Percentiles rank a stretch among this genome's conserved stretches.
These are phyloP conservation scores for Botrytis tulipae DNA, from an alignment of 2,329 filamentous ascomycete genomes.

Conservation along the genomic window DNA sequence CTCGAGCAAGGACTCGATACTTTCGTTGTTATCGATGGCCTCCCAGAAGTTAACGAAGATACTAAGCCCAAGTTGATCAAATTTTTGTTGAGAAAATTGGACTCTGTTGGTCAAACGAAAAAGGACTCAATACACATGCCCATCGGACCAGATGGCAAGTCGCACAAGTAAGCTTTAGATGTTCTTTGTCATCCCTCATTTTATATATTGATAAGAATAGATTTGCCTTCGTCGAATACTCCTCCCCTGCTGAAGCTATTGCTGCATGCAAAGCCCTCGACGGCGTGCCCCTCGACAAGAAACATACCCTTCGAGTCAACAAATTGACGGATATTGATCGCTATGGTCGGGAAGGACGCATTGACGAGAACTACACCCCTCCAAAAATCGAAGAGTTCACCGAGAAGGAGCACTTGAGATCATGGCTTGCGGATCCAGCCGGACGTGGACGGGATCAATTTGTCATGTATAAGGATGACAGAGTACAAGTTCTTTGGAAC, in stretches of 20 bases:
- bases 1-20: slow-evolving; percentile 94
- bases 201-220: slow-evolving; percentile 46
- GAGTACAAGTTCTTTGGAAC: slow-evolving; percentile 96
- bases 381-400: slow-evolving; percentile 81
- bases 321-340: slow-evolving; percentile 98
- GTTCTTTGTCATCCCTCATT: not conserved
- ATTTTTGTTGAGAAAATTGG: slow-evolving; percentile 92
- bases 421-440: slow-evolving; percentile 80
- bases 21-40: slow-evolving; percentile 93
- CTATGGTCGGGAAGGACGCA: slow-evolving; percentile 87
- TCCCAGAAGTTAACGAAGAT: slow-evolving; percentile 84
- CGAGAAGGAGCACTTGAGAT: slow-evolving; percentile 92
- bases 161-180: slow-evolving; percentile 66
- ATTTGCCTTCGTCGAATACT: slow-evolving; percentile 97
- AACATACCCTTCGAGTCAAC: slow-evolving; percentile 92
- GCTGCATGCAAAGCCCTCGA: slow-evolving; percentile 88
- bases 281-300: slow-evolving; percentile 88
- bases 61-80: slow-evolving; percentile 94
- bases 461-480: slow-evolving; percentile 87
- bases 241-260: slow-evolving; percentile 82
- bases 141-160: slow-evolving; percentile 80
- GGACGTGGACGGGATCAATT: slow-evolving; percentile 90
- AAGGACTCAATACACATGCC: slow-evolving; percentile 95
- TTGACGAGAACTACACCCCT: slow-evolving; percentile 85
- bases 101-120: slow-evolving; percentile 75